phyloP scores from a whole-genome alignment of 495 filamentous ascomycete genomes.

The Penicillium arizonense region DNA sequence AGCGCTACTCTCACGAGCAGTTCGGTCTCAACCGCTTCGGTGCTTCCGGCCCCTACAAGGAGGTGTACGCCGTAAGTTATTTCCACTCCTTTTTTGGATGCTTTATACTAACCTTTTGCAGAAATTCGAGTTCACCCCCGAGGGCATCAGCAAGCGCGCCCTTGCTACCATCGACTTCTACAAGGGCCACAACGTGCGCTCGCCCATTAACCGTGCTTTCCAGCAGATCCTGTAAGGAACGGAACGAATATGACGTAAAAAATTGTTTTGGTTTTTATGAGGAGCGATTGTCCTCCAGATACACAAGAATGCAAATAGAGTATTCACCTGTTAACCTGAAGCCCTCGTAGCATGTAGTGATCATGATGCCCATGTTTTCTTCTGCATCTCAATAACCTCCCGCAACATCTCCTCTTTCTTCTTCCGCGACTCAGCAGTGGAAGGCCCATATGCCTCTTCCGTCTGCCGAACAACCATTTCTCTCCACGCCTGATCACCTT shows the following conservation, averaged over 20 bases:
- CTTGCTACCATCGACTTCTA: conserved; percentile 90
- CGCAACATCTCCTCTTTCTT: conserved; percentile 33
- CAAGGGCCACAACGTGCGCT: conserved; percentile 88
- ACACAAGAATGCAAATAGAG: conserved; percentile 30
- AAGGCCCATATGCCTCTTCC: conserved; percentile 35
- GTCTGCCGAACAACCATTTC: conserved; percentile 35
- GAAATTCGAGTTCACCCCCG: conserved; percentile 99
- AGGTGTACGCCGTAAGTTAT: conserved; percentile 84
- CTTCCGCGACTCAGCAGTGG: conserved; percentile 12
- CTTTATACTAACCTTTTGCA: conserved; percentile 30
- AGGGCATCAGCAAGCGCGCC: conserved; percentile 94
- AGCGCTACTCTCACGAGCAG: conserved; percentile 98
- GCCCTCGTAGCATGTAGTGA: not conserved
- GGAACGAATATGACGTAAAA: conserved; percentile 16
- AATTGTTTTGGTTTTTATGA: conserved; percentile 30
- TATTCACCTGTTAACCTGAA: conserved; percentile 16
- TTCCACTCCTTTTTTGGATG: not conserved
- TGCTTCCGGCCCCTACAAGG: conserved; percentile 93
- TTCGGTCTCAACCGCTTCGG: conserved; percentile 99
- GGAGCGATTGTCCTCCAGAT: conserved; percentile 21
- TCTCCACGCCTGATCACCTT: conserved; percentile 36
- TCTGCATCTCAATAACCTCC: conserved; percentile 28
- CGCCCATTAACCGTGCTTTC: conserved; percentile 85
- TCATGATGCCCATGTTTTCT: conserved; percentile 8
- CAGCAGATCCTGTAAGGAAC: conserved; percentile 46